Conservation (phyloP, 2,329 filamentous ascomycete species). For the Cladosporium sphaerospermum region DNA sequence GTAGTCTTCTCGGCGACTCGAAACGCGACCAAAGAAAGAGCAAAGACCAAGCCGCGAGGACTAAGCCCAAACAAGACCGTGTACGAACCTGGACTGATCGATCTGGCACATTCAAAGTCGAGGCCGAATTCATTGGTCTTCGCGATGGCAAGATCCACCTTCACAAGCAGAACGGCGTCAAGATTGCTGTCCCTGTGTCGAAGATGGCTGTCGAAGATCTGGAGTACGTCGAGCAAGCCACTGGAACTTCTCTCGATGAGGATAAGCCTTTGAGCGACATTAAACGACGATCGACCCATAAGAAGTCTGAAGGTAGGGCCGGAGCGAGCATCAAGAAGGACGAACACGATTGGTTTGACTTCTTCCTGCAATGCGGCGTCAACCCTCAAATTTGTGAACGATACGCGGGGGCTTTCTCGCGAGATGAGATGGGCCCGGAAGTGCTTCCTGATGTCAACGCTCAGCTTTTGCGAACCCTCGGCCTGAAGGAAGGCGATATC, state of each 20-base stretch:
- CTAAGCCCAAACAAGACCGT: conserved; percentile 76
- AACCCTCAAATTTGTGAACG: conserved; percentile 89
- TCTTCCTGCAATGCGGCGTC: conserved; percentile 89
- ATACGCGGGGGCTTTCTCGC: conserved; percentile 81
- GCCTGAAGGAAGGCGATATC: conserved; percentile 94
- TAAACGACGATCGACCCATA: conserved; percentile 45
- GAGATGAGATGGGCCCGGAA: conserved; percentile 94
- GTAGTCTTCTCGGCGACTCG: conserved; percentile 58
- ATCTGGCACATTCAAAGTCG: conserved; percentile 92
- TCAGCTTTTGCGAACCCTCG: conserved; percentile 73
- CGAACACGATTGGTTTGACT: conserved; percentile 98
- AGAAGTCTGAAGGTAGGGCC: conserved; percentile 32
- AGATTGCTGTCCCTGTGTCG: conserved; percentile 88
- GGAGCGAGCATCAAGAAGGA: conserved; percentile 64
- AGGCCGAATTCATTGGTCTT: conserved; percentile 90
- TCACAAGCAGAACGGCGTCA: conserved; percentile 96
- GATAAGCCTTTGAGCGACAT: conserved; percentile 90
- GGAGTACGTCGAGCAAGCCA: conserved; percentile 83
- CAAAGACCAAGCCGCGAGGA: conserved; percentile 62
- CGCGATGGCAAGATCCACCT: conserved; percentile 96
- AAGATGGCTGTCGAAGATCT: conserved; percentile 97
- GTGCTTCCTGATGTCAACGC: conserved; percentile 85
- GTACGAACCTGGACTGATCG: conserved; percentile 92
- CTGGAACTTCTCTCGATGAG: conserved; percentile 82
- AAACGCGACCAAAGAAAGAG: conserved; percentile 60